These are phyloP conservation scores for Diaporthe caulivora DNA, from an alignment of 2,329 filamentous ascomycete genomes.

Conservation along the genomic window DNA sequence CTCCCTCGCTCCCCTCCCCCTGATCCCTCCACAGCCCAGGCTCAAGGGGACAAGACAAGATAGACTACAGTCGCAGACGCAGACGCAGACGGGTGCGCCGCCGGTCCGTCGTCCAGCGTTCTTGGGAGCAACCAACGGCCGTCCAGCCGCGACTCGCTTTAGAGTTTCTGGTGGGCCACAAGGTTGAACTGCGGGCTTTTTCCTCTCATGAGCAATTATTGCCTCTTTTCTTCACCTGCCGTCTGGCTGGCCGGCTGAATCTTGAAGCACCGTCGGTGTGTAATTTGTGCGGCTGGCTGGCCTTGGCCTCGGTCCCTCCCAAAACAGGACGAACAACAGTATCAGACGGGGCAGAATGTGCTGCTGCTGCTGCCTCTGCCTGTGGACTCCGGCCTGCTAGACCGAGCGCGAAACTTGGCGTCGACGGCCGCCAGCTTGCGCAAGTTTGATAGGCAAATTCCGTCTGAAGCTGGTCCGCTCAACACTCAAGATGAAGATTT, in stretches of 20 bases:
- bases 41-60: not conserved
- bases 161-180: constrained; percentile 27
- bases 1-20: constrained; percentile 1
- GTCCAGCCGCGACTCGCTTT: constrained; percentile 23
- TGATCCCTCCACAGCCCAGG: constrained; percentile 12
- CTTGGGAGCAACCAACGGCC: not conserved
- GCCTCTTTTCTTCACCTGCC: not conserved
- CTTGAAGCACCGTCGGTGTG: not conserved
- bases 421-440: not conserved
- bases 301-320: constrained; percentile 1
- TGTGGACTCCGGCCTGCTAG: not conserved
- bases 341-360: constrained; percentile 3
- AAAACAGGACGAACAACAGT: constrained; percentile 10
- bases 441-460: constrained; percentile 17
- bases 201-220: not conserved
- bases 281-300: not conserved
- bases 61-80: not conserved
- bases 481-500: constrained; percentile 26
- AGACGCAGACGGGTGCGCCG: not conserved
- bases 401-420: constrained; percentile 1
- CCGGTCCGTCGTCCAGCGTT: not conserved
- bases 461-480: not conserved
- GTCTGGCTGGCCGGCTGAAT: not conserved
- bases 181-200: constrained; percentile 14
- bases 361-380: not conserved